Evolutionary conservation across 2,329 filamentous ascomycete genomes (phyloP).

Genomic region (Paraconiothyrium sp.): DNA sequence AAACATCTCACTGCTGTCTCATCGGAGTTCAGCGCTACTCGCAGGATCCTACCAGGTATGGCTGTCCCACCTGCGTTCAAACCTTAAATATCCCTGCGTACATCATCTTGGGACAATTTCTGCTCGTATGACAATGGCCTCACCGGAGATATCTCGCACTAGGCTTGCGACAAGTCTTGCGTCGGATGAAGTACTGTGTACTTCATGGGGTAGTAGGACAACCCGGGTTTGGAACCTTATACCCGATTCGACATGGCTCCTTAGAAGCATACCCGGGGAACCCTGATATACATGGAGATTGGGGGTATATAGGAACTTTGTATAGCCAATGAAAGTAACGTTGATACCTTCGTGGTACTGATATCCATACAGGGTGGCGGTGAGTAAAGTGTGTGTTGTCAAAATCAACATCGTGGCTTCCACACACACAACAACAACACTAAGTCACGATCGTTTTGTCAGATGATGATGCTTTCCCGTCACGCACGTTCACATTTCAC

Average conservation of each 20-base stretch:
- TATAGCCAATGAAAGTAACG: no score
- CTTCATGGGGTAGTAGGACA: no score
- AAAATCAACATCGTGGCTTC: no score
- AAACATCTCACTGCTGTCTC: neutral
- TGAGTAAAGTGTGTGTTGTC: no score
- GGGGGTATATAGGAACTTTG: no score
- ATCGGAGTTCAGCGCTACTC: neutral
- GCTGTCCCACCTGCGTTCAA: neutral
- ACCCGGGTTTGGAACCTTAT: no score
- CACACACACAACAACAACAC: no score
- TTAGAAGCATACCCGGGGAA: neutral
- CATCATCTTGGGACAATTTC: neutral
- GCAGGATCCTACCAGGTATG: neutral
- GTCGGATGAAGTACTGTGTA: neutral
- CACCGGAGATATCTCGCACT: neutral
- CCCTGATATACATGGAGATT: neutral
- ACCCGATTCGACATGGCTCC: neutral
- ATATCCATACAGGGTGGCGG: no score
- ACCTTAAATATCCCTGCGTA: neutral
- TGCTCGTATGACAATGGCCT: conserved; percentile 6
- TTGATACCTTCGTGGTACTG: no score
- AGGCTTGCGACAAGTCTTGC: neutral
- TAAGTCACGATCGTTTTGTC: neutral
- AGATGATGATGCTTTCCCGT: neutral
- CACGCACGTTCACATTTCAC: conserved; percentile 12